A percentile compares a stretch with the other conserved stretches of the same genome.
These are phyloP conservation scores for Acacia melanoxylon DNA, from an alignment of 306 rosid genomes.

Conservation along the genomic window DNA sequence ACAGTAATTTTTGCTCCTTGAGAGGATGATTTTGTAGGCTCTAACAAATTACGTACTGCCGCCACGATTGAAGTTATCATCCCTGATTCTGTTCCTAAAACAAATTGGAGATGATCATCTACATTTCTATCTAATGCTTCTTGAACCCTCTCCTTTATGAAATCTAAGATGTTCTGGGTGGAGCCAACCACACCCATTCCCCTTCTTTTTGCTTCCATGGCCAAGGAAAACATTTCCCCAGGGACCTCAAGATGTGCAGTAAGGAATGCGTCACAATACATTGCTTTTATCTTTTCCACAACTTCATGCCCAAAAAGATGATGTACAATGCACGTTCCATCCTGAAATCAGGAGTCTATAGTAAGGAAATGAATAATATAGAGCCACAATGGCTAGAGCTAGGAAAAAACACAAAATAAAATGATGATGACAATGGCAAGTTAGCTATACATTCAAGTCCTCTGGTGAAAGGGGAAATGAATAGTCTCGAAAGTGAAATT, in stretches of 20 bases:
- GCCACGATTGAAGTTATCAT: slow-evolving; percentile 96
- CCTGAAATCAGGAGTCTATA: slow-evolving; percentile 50
- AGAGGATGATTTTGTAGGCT: slow-evolving; percentile 46
- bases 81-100: slow-evolving; percentile 95
- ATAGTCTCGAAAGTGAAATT: background rate
- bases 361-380: slow-evolving; percentile 33
- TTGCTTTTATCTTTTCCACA: slow-evolving; percentile 84
- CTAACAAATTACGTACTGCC: slow-evolving; percentile 67
- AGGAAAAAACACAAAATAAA: background rate
- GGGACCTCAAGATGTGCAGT: slow-evolving; percentile 99
- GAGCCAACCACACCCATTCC: slow-evolving; percentile 98
- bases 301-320: slow-evolving; percentile 94
- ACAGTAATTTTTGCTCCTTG: slow-evolving; percentile 60
- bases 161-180: slow-evolving; percentile 87
- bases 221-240: slow-evolving; percentile 97
- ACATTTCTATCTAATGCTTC: slow-evolving; percentile 86
- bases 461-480: background rate
- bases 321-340: slow-evolving; percentile 93
- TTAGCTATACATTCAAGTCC: background rate
- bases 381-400: slow-evolving; percentile 2
- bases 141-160: slow-evolving; percentile 73
- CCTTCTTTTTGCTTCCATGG: slow-evolving; percentile 98
- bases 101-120: slow-evolving; percentile 83
- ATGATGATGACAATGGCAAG: slow-evolving; percentile 8
- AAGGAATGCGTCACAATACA: slow-evolving; percentile 92